Evolutionary conservation across 805 yeast genomes (phyloP).

Genomic region (Wickerhamomyces rabaulensis): DNA sequence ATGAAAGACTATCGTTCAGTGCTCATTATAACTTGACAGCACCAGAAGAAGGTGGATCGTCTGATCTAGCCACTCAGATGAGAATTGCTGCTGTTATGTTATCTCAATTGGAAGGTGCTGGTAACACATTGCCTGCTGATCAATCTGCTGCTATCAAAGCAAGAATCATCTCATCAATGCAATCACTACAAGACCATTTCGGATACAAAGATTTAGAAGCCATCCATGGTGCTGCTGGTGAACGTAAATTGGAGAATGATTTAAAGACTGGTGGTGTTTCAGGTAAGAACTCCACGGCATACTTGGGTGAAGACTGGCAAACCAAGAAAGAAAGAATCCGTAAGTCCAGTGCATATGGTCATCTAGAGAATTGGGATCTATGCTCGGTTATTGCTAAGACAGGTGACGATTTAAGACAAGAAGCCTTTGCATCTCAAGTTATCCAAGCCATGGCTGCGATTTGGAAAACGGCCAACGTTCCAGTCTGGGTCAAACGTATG

Average conservation of each 20-base stretch:
- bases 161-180: slow-evolving; percentile 68
- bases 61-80: slow-evolving; percentile 79
- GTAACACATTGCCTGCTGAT: slow-evolving; percentile 45
- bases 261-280: slow-evolving; percentile 75
- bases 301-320: slow-evolving; percentile 91
- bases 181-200: slow-evolving; percentile 64
- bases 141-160: slow-evolving; percentile 66
- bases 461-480: slow-evolving; percentile 68
- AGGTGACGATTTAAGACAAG: slow-evolving; percentile 93
- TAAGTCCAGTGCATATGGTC: slow-evolving; percentile 74
- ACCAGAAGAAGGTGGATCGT: slow-evolving; percentile 9
- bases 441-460: slow-evolving; percentile 81
- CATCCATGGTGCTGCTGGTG: slow-evolving; percentile 73
- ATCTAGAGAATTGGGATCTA: slow-evolving; percentile 86
- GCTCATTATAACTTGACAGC: slow-evolving; percentile 24
- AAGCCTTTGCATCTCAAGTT: slow-evolving; percentile 94
- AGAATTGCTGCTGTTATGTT: slow-evolving; percentile 95
- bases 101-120: slow-evolving; percentile 73
- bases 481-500: slow-evolving; percentile 92
- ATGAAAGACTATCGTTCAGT: slow-evolving; percentile 33
- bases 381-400: slow-evolving; percentile 95
- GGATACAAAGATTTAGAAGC: slow-evolving; percentile 46
- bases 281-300: slow-evolving; percentile 36
- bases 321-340: slow-evolving; percentile 77
- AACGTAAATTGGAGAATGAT: slow-evolving; percentile 88